A percentile compares a stretch with the other conserved stretches of the same genome.
These are phyloP conservation scores for Kodamaea kaohsiungensis DNA, from an alignment of 805 yeast species.

Conservation along the genomic window DNA sequence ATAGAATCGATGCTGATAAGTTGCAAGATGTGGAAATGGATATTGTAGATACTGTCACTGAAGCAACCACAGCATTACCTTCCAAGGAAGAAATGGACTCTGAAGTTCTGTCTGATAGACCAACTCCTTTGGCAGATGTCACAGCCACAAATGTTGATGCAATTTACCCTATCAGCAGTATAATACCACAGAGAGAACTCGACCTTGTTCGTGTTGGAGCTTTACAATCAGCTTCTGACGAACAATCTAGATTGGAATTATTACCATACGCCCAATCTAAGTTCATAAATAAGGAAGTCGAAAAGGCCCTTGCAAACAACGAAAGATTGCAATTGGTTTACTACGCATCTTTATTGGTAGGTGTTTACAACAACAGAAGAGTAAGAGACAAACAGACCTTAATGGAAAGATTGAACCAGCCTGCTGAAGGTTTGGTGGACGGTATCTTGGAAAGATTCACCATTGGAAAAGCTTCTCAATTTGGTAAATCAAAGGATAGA, in stretches of 20 bases:
- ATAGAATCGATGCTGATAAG: slow-evolving; percentile 82
- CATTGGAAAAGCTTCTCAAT: slow-evolving; percentile 57
- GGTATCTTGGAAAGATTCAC: slow-evolving; percentile 75
- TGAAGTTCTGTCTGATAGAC: slow-evolving; percentile 65
- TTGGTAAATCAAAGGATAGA: slow-evolving; percentile 74
- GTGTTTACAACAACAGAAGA: slow-evolving; percentile 75
- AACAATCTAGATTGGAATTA: slow-evolving; percentile 50
- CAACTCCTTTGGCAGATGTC: slow-evolving; percentile 74
- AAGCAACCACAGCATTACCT: slow-evolving; percentile 73
- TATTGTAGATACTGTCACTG: slow-evolving; percentile 77
- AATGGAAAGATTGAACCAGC: slow-evolving; percentile 60
- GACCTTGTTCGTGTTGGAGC: slow-evolving; percentile 61
- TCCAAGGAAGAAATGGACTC: slow-evolving; percentile 62
- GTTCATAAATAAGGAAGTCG: slow-evolving; percentile 52
- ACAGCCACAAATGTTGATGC: slow-evolving; percentile 85
- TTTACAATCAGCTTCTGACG: slow-evolving; percentile 52
- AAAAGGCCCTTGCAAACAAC: slow-evolving; percentile 42
- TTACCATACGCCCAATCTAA: slow-evolving; percentile 65
- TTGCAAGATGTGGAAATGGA: slow-evolving; percentile 74
- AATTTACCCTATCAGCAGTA: slow-evolving; percentile 69
- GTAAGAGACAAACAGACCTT: slow-evolving; percentile 58
- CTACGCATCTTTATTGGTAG: slow-evolving; percentile 77
- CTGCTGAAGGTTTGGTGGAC: slow-evolving; percentile 73
- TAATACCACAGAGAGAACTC: slow-evolving; percentile 71
- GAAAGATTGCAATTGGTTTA: slow-evolving; percentile 69